Conservation (phyloP, 345 rosid species). For the Populus ilicifolia region DNA sequence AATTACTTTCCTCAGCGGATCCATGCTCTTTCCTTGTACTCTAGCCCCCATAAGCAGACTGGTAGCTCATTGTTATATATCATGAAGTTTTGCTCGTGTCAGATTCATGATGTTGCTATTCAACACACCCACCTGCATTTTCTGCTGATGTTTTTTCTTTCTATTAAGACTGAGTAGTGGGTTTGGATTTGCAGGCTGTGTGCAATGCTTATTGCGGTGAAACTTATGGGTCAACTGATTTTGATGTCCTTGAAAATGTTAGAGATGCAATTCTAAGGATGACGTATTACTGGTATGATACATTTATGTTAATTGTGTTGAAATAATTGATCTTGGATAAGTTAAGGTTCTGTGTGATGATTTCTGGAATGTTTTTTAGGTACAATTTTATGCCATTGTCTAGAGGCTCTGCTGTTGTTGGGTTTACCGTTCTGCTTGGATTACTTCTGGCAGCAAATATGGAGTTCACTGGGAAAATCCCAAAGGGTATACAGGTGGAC, state of each 20-base stretch:
- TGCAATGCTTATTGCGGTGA: conserved; percentile 85
- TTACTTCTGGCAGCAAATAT: conserved; percentile 82
- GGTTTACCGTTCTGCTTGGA: conserved; percentile 73
- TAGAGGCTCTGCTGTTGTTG: conserved; percentile 87
- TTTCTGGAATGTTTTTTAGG: conserved; percentile 39
- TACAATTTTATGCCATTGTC: conserved; percentile 94
- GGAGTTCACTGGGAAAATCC: conserved; percentile 72
- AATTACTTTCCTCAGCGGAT: too few relatives aligned
- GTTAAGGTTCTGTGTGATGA: conserved; percentile 6
- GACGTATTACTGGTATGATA: conserved; percentile 86
- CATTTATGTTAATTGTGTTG: background rate
- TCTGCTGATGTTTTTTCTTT: too few relatives aligned
- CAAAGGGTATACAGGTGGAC: conserved; percentile 72
- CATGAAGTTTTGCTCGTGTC: too few relatives aligned
- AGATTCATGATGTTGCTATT: too few relatives aligned
- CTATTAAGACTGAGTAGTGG: too few relatives aligned
- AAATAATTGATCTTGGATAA: background rate
- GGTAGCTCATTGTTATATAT: too few relatives aligned
- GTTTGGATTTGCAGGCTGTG: conserved; percentile 48
- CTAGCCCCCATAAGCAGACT: too few relatives aligned
- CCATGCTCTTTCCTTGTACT: too few relatives aligned
- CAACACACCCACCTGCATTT: too few relatives aligned
- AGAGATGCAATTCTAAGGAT: conserved; percentile 77
- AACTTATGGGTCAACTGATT: conserved; percentile 61
- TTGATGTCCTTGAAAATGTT: conserved; percentile 54